Evolutionary conservation across 306 rosid species (phyloP), one percentile per base, ranked within the genome.

Genomic region (Bauhinia variegata): DNA sequence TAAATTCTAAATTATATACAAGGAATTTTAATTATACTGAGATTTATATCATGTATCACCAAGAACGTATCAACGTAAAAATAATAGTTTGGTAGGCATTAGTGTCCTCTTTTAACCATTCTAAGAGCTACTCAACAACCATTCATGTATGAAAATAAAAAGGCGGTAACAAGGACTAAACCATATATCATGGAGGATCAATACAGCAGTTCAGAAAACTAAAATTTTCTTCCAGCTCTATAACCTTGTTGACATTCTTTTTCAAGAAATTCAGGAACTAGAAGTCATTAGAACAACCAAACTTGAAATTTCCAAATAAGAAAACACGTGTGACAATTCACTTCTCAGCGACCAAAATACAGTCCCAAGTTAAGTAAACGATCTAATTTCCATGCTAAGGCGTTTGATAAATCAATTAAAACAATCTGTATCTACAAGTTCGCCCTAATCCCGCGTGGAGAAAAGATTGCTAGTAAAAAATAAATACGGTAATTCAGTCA

Each of bases 331-430:
- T 16, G 17, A 8, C 41, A 4, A 36, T 5, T 36, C 9, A 36
- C 67, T 41, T 38, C 43, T 13, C 23, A 42, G 8, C 51, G 36
- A 61, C 67, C 52, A 61, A 42, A 60, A 60, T 36, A 19, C 18
- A 60, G 34, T 19, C 65, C 7, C 50, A 6, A n/a, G 41, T 11
- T 9, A 60, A 39, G 0, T 32, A 60, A 41, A 41, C 52, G 11
- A 7, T 43, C 30, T 8, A 55, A 37, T 23, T 1, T 23, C 28
- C 55, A 28, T 32, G 36, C 8, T n/a, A 31, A 33, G 2, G 28
- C 28, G 28, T 23, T 23, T 37, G 36, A 36, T 15, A 36, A 28
- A 8, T 16, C 17, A 0, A 11, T 9, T 60, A n/a, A 9, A 41
- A 37, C 19, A 68, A 31, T 11, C 50, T 13, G 0, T 48, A 10